Conservation (phyloP, 139 green algal genomes). For the Chlorella sp. region DNA sequence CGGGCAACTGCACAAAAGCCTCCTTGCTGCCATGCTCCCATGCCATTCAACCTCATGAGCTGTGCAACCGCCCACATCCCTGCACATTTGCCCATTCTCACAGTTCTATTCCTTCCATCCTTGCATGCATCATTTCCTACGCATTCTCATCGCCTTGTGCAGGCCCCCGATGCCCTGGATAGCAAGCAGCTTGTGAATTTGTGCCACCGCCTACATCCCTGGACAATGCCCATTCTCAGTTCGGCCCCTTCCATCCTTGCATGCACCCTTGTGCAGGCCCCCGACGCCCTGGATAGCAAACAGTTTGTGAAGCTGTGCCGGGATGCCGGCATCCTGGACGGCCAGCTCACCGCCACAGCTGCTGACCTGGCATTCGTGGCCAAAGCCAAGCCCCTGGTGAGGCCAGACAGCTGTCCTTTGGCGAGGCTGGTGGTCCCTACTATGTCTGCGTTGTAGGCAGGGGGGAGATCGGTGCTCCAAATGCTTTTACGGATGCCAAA, state of each 20-base stretch:
- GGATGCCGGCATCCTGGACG: constrained; percentile 64
- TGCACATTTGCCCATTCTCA: too few species aligned
- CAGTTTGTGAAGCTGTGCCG: constrained; percentile 76
- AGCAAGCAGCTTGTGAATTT: neutral
- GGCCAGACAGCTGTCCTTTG: too few species aligned
- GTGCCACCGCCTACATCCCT: too few species aligned
- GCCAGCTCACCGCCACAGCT: constrained; percentile 48
- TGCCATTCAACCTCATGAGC: too few species aligned
- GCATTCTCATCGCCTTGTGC: neutral
- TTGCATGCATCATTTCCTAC: neutral
- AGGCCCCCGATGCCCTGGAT: neutral
- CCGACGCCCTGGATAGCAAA: constrained; percentile 49
- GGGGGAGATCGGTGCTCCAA: too few species aligned
- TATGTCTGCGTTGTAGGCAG: too few species aligned
- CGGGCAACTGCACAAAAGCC: too few species aligned
- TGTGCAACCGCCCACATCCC: too few species aligned
- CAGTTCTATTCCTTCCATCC: too few species aligned
- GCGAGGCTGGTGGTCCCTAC: too few species aligned
- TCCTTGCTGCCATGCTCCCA: neutral
- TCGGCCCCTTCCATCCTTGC: neutral
- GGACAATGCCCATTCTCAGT: too few species aligned
- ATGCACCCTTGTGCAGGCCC: neutral
- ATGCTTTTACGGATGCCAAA: too few species aligned
- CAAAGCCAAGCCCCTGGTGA: constrained; percentile 64
- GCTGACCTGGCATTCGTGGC: constrained; percentile 71